phyloP scores from a whole-genome alignment of 768 basidiomycete genomes.

The Boletus rufocinnamomeus region DNA sequence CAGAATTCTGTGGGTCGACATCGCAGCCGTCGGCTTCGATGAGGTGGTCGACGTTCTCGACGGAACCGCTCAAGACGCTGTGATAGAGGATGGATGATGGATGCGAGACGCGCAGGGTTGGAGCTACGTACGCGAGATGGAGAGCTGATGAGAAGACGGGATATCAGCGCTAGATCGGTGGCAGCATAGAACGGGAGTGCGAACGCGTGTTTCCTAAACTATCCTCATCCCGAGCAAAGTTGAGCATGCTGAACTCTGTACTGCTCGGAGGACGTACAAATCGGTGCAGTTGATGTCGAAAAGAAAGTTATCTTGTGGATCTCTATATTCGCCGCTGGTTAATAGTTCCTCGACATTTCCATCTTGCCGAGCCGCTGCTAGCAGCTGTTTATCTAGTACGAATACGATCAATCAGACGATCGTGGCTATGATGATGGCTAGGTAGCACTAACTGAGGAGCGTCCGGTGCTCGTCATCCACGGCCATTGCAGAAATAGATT shows the following conservation, averaged over 20 bases:
- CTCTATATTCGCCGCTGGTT: constrained; percentile 20
- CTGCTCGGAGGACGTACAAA: constrained; percentile 21
- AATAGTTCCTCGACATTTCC: constrained; percentile 33
- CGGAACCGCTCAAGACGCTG: constrained; percentile 20
- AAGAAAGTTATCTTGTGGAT: constrained; percentile 19
- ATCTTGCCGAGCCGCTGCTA: constrained; percentile 25
- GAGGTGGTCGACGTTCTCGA: constrained; percentile 25
- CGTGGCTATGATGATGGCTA: background rate
- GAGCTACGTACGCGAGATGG: constrained; percentile 33
- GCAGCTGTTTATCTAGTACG: constrained; percentile 26
- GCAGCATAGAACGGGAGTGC: constrained; percentile 8
- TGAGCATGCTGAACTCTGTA: background rate
- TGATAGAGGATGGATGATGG: background rate
- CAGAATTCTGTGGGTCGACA: constrained; percentile 28
- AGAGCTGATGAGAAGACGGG: constrained; percentile 23
- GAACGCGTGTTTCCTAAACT: constrained; percentile 36
- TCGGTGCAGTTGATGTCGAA: constrained; percentile 37
- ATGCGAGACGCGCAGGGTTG: background rate
- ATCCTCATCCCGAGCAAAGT: background rate
- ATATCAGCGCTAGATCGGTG: constrained; percentile 16
- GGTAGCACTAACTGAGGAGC: constrained; percentile 24
- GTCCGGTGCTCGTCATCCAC: constrained; percentile 11
- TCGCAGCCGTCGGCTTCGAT: constrained; percentile 32
- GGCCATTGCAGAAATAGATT: constrained; percentile 16
- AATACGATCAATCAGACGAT: background rate